Conservation (phyloP, 768 basidiomycete genomes). For the Amanita pallidorosea region DNA sequence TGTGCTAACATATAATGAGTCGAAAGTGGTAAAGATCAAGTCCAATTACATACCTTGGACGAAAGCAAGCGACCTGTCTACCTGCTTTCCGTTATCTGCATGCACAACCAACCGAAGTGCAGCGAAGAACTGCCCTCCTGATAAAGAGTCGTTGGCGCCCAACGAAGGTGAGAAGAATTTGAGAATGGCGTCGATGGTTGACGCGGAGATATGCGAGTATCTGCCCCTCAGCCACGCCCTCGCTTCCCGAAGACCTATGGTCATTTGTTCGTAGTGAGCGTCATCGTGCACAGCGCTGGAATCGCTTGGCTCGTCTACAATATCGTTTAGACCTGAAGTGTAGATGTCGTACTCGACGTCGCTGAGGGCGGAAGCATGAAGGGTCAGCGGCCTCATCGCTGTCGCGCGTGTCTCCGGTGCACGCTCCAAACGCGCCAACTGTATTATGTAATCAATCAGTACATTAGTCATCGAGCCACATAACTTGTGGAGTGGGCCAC, state of each 20-base stretch:
- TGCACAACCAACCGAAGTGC: constrained; percentile 58
- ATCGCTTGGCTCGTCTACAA: constrained; percentile 19
- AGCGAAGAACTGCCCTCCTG: constrained; percentile 70
- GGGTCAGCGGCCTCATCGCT: constrained; percentile 46
- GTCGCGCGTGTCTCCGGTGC: constrained; percentile 5
- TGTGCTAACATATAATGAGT: not conserved
- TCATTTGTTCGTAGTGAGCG: constrained; percentile 40
- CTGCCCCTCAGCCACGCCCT: constrained; percentile 70
- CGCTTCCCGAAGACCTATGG: constrained; percentile 53
- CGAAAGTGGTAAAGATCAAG: not conserved
- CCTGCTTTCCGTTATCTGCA: constrained; percentile 43
- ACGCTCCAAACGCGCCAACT: not conserved
- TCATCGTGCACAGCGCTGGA: constrained; percentile 23
- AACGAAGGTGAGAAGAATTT: constrained; percentile 51
- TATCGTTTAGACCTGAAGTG: constrained; percentile 47
- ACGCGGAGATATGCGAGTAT: constrained; percentile 41
- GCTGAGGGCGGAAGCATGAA: constrained; percentile 70
- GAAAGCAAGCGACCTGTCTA: constrained; percentile 62
- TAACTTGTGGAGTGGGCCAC: too few relatives aligned
- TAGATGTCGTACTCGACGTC: constrained; percentile 63
- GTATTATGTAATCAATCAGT: too few relatives aligned
- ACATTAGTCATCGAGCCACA: too few relatives aligned
- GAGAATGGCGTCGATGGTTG: constrained; percentile 54
- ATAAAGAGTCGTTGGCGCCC: constrained; percentile 39
- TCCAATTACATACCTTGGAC: constrained; percentile 52